Percentiles rank a stretch among this genome's conserved stretches.
Conservation (phyloP, 371 early-diverging fungal species). For the Blakeslea trispora region DNA sequence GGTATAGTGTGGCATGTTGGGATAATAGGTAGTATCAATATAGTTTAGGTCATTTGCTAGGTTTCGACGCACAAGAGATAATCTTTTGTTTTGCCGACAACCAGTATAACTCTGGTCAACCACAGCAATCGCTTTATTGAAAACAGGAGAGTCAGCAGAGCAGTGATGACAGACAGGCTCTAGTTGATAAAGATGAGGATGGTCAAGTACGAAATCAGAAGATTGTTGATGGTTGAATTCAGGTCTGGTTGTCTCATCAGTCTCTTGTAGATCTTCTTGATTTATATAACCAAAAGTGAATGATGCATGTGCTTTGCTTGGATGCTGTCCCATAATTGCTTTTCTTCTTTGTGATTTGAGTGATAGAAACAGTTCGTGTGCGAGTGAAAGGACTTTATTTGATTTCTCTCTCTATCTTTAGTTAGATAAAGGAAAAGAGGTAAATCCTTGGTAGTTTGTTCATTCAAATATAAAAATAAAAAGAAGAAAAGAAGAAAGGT, state of each 20-base stretch:
- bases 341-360: no score
- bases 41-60: slow-evolving; percentile 42
- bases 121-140: no score
- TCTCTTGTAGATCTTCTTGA: slow-evolving; percentile 8
- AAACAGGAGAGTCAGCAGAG: no score
- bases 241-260: not conserved
- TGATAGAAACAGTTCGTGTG: no score
- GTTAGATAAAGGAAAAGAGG: no score
- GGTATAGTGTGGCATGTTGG: slow-evolving; percentile 30
- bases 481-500: not conserved
- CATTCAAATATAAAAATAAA: not conserved
- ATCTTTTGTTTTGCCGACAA: slow-evolving; percentile 32
- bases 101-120: slow-evolving; percentile 22
- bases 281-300: slow-evolving; percentile 44
- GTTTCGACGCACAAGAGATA: slow-evolving; percentile 35
- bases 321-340: slow-evolving; percentile 19
- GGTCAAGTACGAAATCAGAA: slow-evolving; percentile 34
- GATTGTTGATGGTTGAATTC: slow-evolving; percentile 2
- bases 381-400: no score
- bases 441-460: not conserved
- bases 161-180: slow-evolving; percentile 30
- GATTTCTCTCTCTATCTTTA: no score
- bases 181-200: slow-evolving; percentile 42
- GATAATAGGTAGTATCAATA: slow-evolving; percentile 48
- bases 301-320: slow-evolving; percentile 40